Evolutionary conservation across 2,329 filamentous ascomycete species (phyloP), one percentile per base, ranked within the genome.

Genomic region (Curvularia eragrostidis): DNA sequence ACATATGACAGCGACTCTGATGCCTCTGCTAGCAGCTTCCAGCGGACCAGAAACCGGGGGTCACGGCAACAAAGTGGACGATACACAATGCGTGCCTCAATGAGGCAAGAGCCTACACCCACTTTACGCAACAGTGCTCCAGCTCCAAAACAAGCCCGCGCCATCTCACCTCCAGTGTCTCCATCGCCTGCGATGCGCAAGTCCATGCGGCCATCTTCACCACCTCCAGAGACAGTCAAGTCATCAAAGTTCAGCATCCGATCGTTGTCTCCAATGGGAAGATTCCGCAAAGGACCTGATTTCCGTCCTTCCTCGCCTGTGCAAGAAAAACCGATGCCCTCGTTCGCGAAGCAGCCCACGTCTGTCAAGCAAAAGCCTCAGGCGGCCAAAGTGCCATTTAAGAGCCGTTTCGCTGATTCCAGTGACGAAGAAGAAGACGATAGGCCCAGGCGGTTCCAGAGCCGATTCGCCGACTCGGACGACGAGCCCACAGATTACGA

Each of bases 11-110:
- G 79, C 48, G 80, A 81, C 53, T 78, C 76, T 15, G 76, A 76
- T 59, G 80, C 80, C 34, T 83, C 81, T 3, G 80, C 77, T 21
- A 96, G 91, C 77, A 96, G 91, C 73, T 97, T 97, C 79, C 89
- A 86, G 70, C 88, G 91, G 26, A 59, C 63, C 28, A 65, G 85
- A 59, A 78, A 83, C 36, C 72, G 79, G 56, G 64, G 56, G 51
- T 58, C 48, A 59, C 54, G 60, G 2, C 72, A 54, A 51, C 68
- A 81, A 42, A 82, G 82, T 0, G 79, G 80, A 3, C 70, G 77
- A 23, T 84, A 87, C 52, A 83, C 80, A 1, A 91, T 96, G 81
- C 88, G 88, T 56, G 84, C 82, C 50, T 91, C 90, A 1, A 91
- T 97, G 90, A 85, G 93, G 38, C 57, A 62, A 47, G 64, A 65